Base-by-base conservation (phyloP, 805 yeast species). In the Komagataella pseudopastoris region DNA sequence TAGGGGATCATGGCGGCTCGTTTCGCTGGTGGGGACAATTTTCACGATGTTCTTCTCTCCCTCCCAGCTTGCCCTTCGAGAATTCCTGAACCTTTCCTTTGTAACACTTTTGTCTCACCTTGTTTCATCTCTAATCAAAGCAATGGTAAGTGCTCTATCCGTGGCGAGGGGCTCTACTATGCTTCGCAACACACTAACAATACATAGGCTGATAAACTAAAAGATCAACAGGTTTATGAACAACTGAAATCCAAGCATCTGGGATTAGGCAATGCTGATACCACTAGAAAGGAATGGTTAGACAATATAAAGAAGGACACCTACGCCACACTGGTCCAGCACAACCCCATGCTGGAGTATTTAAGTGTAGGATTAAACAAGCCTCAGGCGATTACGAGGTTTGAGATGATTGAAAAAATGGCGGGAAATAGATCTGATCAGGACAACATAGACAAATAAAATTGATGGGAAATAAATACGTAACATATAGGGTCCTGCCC, bases 191-290 rank as follows among this genome's bases (percentile, higher is more conserved):
- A 3, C 10, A 22, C 24, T 18, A 23, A 45, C 47, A 6, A 20
- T 14, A n/a, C 18, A n/a, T 22, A 76, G 88, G 82, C 88, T 4
- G 89, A 84, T 57, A 80, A 78, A 64, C 69, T 78, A 20, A 69
- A 84, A 55, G 85, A 81, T 46, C 72, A 72, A 54, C 83, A 77
- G 58, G 69, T 71, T 48, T 81, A 71, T 60, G 79, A 77, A 49
- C 75, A 70, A 36, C 69, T 79, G 50, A 81, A 80, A 58, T 60
- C 78, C 46, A 79, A 83, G 59, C 80, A 85, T 60, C 69, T 83
- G 20, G 96, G 95, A 1, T 63, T 90, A 1, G 96, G 96, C 0
- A 74, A 80, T 59, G 74, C 89, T 7, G 81, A 80, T 51, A 88
- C 95, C 0, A 71, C 83, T 0, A 70, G 82, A 50, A 71, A 71